Evolutionary conservation across 2,329 filamentous ascomycete genomes (phyloP).

Genomic region (Plenodomus biglobosus): DNA sequence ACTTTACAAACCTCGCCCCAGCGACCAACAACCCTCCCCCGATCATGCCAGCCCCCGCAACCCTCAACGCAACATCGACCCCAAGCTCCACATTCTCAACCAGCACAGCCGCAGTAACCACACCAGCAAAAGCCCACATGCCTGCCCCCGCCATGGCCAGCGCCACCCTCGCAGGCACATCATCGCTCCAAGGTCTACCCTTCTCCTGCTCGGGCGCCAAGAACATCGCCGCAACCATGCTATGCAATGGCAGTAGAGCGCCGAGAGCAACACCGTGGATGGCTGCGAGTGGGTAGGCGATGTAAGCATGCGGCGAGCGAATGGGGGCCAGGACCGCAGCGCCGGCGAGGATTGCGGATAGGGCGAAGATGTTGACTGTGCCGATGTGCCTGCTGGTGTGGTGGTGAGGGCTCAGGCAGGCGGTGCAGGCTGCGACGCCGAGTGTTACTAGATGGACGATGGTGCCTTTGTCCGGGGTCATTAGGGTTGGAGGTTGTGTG

Average conservation of each 20-base stretch:
- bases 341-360: constrained; percentile 1
- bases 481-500: constrained; percentile 2
- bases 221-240: constrained; percentile 1
- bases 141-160: constrained; percentile 6
- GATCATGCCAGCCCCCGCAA: constrained; percentile 5
- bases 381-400: constrained; percentile 1
- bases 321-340: neutral
- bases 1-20: constrained; percentile 1
- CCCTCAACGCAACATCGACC: constrained; percentile 1
- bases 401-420: neutral
- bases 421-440: constrained; percentile 5
- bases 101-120: constrained; percentile 9
- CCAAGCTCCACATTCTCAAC: constrained; percentile 8
- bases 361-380: constrained; percentile 3
- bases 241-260: constrained; percentile 3
- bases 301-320: neutral
- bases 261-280: constrained; percentile 14
- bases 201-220: neutral
- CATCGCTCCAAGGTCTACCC: constrained; percentile 1
- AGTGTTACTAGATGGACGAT: constrained; percentile 7
- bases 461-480: constrained; percentile 2
- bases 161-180: constrained; percentile 5
- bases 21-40: constrained; percentile 4
- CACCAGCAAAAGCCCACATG: constrained; percentile 6
- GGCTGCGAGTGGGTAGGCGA: neutral